A percentile compares a stretch with the other conserved stretches of the same genome.
These are phyloP conservation scores for Thermomucor indicae-seudaticae DNA, from an alignment of 371 early-diverging fungal species.

Conservation along the genomic window DNA sequence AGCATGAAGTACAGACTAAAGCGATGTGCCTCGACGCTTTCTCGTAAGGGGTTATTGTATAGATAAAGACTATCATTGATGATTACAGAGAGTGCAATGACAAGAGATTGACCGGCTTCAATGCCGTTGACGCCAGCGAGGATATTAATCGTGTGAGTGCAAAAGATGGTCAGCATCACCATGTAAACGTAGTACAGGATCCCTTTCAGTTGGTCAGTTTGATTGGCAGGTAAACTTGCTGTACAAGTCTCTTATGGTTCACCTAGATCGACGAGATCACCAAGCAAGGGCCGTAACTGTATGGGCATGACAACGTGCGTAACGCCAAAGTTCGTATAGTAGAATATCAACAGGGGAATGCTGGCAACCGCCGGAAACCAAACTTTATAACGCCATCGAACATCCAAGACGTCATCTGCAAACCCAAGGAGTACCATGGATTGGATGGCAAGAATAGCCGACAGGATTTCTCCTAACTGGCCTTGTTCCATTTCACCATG, in stretches of 20 bases:
- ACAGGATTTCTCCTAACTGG: constrained; percentile 81
- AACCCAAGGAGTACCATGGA: constrained; percentile 97
- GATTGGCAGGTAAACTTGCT: no score
- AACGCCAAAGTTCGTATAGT: constrained; percentile 84
- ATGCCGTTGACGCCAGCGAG: constrained; percentile 98
- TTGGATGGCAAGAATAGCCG: constrained; percentile 84
- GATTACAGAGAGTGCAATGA: constrained; percentile 85
- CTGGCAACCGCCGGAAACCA: constrained; percentile 92
- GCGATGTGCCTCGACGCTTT: constrained; percentile 69
- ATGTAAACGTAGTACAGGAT: constrained; percentile 91
- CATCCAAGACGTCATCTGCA: constrained; percentile 96
- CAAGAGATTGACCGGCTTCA: constrained; percentile 89
- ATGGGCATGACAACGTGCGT: constrained; percentile 87
- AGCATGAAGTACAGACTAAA: constrained; percentile 86
- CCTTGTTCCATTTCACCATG: neutral
- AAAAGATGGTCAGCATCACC: constrained; percentile 84
- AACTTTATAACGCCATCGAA: constrained; percentile 95
- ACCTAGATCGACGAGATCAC: constrained; percentile 81
- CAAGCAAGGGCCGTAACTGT: constrained; percentile 71
- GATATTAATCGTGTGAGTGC: constrained; percentile 98
- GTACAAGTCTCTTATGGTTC: constrained; percentile 10
- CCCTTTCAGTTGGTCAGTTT: constrained; percentile 58
- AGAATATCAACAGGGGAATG: constrained; percentile 91
- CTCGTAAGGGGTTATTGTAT: constrained; percentile 40
- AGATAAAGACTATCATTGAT: constrained; percentile 74